phyloP scores from a whole-genome alignment of 2,329 filamentous ascomycete genomes.

The Diaporthe sp. region DNA sequence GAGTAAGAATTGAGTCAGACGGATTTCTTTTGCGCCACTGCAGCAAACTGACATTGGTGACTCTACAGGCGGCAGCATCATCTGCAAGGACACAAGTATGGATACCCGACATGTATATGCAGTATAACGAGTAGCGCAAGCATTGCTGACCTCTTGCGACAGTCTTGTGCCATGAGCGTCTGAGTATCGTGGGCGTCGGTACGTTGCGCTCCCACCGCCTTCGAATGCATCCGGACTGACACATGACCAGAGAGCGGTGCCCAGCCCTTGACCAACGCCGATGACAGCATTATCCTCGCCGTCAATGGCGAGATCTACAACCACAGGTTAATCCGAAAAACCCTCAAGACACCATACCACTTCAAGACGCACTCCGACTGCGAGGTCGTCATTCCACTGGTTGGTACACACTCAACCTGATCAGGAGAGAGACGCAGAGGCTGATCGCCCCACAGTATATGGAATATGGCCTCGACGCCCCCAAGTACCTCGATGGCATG shows the following conservation, averaged over 20 bases:
- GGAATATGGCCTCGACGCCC: conserved; percentile 91
- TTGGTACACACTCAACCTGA: conserved; percentile 61
- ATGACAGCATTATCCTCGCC: conserved; percentile 88
- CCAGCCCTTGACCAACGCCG: conserved; percentile 93
- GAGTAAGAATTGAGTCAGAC: conserved; percentile 76
- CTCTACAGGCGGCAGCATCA: conserved; percentile 83
- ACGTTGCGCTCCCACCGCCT: conserved; percentile 54
- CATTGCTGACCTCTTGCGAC: conserved; percentile 50
- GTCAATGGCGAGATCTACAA: conserved; percentile 99
- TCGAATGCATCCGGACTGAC: conserved; percentile 45
- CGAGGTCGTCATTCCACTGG: conserved; percentile 97
- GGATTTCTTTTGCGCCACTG: conserved; percentile 43
- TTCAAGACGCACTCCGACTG: conserved; percentile 99
- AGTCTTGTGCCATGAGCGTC: conserved; percentile 97
- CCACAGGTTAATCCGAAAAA: conserved; percentile 94
- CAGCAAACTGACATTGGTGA: conserved; percentile 36
- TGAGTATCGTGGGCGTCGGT: conserved; percentile 98
- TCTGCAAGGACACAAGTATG: conserved; percentile 92
- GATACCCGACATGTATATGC: conserved; percentile 23
- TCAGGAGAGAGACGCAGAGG: not conserved
- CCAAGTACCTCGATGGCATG: conserved; percentile 97
- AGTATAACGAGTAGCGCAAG: conserved; percentile 20
- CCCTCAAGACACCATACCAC: conserved; percentile 85
- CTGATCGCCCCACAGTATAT: conserved; percentile 74
- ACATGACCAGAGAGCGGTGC: conserved; percentile 83